phyloP scores from a whole-genome alignment of 495 filamentous ascomycete genomes.

The Lentithecium fluviatile region DNA sequence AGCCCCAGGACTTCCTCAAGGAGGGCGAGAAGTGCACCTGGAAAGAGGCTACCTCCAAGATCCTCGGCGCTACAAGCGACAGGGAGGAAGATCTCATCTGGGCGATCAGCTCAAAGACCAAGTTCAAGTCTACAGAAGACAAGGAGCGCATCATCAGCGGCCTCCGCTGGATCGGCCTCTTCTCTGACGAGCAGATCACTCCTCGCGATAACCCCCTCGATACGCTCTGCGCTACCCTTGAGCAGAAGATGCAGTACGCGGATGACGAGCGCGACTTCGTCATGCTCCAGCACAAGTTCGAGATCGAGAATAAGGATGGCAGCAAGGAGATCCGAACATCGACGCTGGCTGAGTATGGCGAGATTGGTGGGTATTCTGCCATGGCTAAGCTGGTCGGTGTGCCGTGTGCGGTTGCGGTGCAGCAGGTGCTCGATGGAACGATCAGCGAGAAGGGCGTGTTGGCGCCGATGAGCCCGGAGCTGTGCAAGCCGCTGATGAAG shows the following conservation, averaged over 20 bases:
- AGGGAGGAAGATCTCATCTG: slow-evolving; percentile 64
- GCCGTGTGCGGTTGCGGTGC: slow-evolving; percentile 54
- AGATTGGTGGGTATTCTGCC: slow-evolving; percentile 73
- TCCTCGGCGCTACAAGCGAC: slow-evolving; percentile 63
- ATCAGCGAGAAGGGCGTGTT: slow-evolving; percentile 75
- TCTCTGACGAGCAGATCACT: slow-evolving; percentile 71
- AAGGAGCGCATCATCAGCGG: slow-evolving; percentile 73
- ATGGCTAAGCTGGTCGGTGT: slow-evolving; percentile 87
- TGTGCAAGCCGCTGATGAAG: slow-evolving; percentile 59
- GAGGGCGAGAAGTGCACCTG: slow-evolving; percentile 53
- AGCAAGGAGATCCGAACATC: slow-evolving; percentile 70
- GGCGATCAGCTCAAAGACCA: slow-evolving; percentile 73
- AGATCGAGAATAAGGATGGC: slow-evolving; percentile 79
- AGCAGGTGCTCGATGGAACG: slow-evolving; percentile 76
- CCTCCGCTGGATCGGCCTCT: slow-evolving; percentile 82
- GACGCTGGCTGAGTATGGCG: slow-evolving; percentile 85
- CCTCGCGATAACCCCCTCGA: slow-evolving; percentile 81
- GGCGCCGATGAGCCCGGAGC: slow-evolving; percentile 73
- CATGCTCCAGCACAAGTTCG: slow-evolving; percentile 92
- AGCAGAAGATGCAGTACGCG: slow-evolving; percentile 88
- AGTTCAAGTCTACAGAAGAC: slow-evolving; percentile 69
- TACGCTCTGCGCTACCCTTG: slow-evolving; percentile 84
- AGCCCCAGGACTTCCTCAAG: slow-evolving; percentile 60
- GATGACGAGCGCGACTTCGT: slow-evolving; percentile 77
- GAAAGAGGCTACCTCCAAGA: slow-evolving; percentile 77